Evolutionary conservation across 345 rosid genomes (phyloP), one percentile per base, ranked within the genome.

Genomic region (Eucalyptus caleyi): DNA sequence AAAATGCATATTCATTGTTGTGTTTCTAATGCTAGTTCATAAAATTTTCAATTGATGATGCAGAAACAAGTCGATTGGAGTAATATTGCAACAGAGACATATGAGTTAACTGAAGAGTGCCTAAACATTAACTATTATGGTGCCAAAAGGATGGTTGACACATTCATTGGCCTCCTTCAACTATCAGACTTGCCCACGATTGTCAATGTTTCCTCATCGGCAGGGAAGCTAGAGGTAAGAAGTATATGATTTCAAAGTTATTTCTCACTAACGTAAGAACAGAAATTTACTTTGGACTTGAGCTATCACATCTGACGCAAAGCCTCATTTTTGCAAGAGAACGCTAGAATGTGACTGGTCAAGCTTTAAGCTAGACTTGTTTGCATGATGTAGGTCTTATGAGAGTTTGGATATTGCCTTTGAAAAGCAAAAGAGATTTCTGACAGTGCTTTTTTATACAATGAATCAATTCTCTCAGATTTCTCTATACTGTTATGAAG

Each of bases 91-190:
- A 90, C 88, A 9, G 88, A 93, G 59, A 93, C 91, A 11, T 92
- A 92, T n/a, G 94, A 93, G 89, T 37, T 54, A 82, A 92, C 90
- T 1, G 92, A 90, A 89, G 89, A 91, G 67, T 91, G 96, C 88
- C 15, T 94, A 8, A 50, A 91, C 59, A 94, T 89, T 60, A 95
- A 95, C 92, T 95, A 94, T 88, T 94, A 90, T 45, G 97, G 96
- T 1, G 90, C 93, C 32, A 95, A 94, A 87, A 88, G 90, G 44
- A 94, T 93, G 93, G 91, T 93, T 45, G 94, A 95, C 87, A 91
- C 93, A 19, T 86, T 94, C 87, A 87, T 93, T 87, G 93, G 93
- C 69, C 92, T 95, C 59, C 96, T 95, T 40, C 90, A 88, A 37
- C 86, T 90, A 90, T 94, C 97, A 8, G 91, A 93, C 72, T 92